phyloP scores from a whole-genome alignment of 2,329 filamentous ascomycete genomes.

The Pyrenochaeta sp. region DNA sequence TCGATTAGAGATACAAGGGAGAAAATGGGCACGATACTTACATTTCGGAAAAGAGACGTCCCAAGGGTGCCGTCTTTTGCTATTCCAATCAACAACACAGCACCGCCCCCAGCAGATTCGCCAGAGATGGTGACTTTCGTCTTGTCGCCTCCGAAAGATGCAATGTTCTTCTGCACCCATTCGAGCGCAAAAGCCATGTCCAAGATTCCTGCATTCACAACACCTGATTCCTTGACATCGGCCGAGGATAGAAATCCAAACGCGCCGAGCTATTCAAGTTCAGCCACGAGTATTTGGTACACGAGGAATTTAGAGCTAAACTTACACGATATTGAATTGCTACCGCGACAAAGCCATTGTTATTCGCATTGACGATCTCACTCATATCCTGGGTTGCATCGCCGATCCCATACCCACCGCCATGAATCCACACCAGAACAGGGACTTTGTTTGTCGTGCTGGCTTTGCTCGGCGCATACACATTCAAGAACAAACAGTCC shows the following conservation, averaged over 20 bases:
- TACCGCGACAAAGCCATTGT: conserved; percentile 59
- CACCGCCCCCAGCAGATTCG: conserved; percentile 50
- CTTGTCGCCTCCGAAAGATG: conserved; percentile 30
- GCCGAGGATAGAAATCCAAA: conserved; percentile 54
- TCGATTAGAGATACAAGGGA: background rate
- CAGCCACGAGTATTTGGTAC: too few relatives aligned
- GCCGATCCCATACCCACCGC: conserved; percentile 50
- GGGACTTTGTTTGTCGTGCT: conserved; percentile 31
- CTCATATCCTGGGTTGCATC: conserved; percentile 51
- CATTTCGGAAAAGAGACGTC: conserved; percentile 44
- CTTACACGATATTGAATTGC: conserved; percentile 60
- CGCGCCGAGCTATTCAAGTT: conserved; percentile 49
- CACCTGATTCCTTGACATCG: conserved; percentile 48
- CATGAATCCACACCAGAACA: conserved; percentile 44
- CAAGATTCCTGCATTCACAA: conserved; percentile 51
- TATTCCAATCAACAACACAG: conserved; percentile 49
- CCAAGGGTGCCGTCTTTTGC: conserved; percentile 40
- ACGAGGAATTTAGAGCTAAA: background rate
- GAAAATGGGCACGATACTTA: conserved; percentile 17
- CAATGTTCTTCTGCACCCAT: conserved; percentile 61
- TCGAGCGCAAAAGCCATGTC: conserved; percentile 61
- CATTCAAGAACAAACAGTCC: conserved; percentile 51
- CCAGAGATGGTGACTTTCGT: conserved; percentile 45
- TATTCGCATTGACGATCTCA: conserved; percentile 57
- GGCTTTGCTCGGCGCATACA: conserved; percentile 41